A percentile compares a stretch with the other conserved stretches of the same genome.
Conservation (phyloP, 2,329 filamentous ascomycete species). For the Davidsoniella neocaledoniae region DNA sequence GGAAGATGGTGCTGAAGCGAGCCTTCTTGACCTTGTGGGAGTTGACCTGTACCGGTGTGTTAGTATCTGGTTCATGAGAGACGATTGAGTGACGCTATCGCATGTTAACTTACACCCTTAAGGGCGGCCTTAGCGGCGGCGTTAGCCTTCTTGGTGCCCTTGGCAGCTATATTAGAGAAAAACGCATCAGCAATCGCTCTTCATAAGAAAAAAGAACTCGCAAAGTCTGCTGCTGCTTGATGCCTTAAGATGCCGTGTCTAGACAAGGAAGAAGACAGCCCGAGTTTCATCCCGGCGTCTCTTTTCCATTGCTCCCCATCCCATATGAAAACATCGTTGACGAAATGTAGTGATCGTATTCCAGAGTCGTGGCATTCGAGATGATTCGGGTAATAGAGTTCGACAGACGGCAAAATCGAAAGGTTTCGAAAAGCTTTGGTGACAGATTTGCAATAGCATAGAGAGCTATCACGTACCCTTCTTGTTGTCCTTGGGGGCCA, state of each 20-base stretch:
- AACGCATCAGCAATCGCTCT: constrained; percentile 58
- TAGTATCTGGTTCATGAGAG: neutral
- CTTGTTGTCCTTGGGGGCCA: constrained; percentile 26
- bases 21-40: constrained; percentile 82
- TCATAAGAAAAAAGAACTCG: constrained; percentile 41
- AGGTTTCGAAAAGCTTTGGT: neutral
- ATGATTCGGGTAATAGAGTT: constrained; percentile 7
- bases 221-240: constrained; percentile 61
- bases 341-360: constrained; percentile 6
- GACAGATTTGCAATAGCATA: constrained; percentile 1
- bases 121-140: constrained; percentile 91
- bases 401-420: neutral
- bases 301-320: neutral
- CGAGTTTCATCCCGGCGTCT: neutral
- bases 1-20: constrained; percentile 85
- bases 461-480: constrained; percentile 29
- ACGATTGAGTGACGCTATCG: neutral
- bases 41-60: constrained; percentile 25
- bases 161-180: constrained; percentile 35
- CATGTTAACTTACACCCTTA: constrained; percentile 61
- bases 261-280: neutral
- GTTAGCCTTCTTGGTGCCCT: constrained; percentile 71
- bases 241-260: constrained; percentile 22
- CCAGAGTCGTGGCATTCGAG: constrained; percentile 13
- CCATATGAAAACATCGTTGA: neutral